Evolutionary conservation across 192 early-diverging fungal species (phyloP).

Genomic region (Coemansia sp.): DNA sequence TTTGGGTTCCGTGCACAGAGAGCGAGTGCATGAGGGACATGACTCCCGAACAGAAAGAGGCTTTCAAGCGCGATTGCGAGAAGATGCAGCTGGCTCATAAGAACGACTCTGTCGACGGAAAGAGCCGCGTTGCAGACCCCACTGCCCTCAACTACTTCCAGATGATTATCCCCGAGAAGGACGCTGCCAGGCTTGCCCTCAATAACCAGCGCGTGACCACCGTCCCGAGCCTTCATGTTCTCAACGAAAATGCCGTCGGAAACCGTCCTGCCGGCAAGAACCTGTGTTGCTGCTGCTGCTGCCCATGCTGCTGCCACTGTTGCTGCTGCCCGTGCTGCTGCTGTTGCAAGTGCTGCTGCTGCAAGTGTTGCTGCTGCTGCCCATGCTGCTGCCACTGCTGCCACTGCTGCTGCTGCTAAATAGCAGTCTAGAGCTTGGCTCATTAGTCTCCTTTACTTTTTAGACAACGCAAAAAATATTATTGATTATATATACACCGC

Average conservation of each 20-base stretch:
- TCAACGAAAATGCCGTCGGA: slow-evolving; percentile 24
- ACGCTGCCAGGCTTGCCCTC: slow-evolving; percentile 8
- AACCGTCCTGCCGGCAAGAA: slow-evolving; percentile 49
- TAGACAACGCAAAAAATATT: not conserved
- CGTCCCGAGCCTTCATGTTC: not conserved
- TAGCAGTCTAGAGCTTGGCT: not conserved
- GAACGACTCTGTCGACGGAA: slow-evolving; percentile 15
- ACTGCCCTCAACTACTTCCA: slow-evolving; percentile 35
- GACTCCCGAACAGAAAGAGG: slow-evolving; percentile 39
- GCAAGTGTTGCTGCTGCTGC: slow-evolving; percentile 34
- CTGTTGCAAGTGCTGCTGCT: slow-evolving; percentile 36
- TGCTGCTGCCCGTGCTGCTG: slow-evolving; percentile 39
- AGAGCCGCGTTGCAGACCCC: slow-evolving; percentile 36
- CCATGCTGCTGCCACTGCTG: slow-evolving; percentile 28
- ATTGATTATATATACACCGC: not conserved
- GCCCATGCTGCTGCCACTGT: slow-evolving; percentile 36
- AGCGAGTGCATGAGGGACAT: slow-evolving; percentile 44
- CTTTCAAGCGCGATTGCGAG: slow-evolving; percentile 45
- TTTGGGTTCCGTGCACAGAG: slow-evolving; percentile 44
- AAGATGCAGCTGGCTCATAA: slow-evolving; percentile 30
- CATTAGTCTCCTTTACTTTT: not conserved
- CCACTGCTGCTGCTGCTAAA: slow-evolving; percentile 36
- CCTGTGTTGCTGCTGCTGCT: slow-evolving; percentile 49
- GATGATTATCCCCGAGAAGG: slow-evolving; percentile 29
- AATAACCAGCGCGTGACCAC: slow-evolving; percentile 17